These are phyloP conservation scores for Globisporangium parvum DNA, from an alignment of 352 stramenopile genomes.

Conservation along the genomic window DNA sequence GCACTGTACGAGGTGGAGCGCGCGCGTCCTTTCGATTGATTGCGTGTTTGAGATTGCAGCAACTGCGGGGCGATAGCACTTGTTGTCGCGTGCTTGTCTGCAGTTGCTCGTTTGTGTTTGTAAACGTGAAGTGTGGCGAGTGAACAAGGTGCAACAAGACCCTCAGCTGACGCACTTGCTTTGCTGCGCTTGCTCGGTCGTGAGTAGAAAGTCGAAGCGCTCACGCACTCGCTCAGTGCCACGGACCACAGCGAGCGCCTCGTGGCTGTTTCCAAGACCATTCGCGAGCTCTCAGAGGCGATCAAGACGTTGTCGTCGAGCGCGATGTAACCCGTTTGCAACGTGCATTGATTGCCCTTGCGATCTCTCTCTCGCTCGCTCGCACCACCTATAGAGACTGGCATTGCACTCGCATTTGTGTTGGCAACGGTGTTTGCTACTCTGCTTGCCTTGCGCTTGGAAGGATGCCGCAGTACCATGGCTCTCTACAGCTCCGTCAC, in stretches of 20 bases:
- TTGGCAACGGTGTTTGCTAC: too few relatives aligned
- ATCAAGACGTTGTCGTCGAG: constrained; percentile 34
- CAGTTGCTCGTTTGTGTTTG: constrained; percentile 3
- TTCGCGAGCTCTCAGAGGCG: constrained; percentile 57
- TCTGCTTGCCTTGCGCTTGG: not conserved
- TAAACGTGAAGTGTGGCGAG: too few relatives aligned
- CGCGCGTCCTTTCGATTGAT: constrained; percentile 30
- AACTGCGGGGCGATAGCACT: not conserved
- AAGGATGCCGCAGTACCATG: not conserved
- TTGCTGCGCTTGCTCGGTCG: not conserved
- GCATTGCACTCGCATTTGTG: not conserved
- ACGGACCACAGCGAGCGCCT: constrained; percentile 58
- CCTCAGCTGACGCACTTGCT: not conserved
- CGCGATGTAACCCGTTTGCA: not conserved
- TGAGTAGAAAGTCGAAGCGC: constrained; percentile 65
- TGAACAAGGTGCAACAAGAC: too few relatives aligned
- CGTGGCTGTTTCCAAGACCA: constrained; percentile 44
- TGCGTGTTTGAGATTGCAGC: not conserved
- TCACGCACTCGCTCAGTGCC: constrained; percentile 47
- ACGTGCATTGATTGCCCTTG: too few relatives aligned
- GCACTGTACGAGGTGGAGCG: constrained; percentile 71
- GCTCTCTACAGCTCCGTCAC: constrained; percentile 39
- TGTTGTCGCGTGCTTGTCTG: constrained; percentile 8
- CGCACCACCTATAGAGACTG: not conserved
- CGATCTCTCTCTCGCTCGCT: too few relatives aligned